Percentiles rank a stretch among this genome's conserved stretches.
Conservation (phyloP, 2,329 filamentous ascomycete species). For the Samsoniella hepiali region DNA sequence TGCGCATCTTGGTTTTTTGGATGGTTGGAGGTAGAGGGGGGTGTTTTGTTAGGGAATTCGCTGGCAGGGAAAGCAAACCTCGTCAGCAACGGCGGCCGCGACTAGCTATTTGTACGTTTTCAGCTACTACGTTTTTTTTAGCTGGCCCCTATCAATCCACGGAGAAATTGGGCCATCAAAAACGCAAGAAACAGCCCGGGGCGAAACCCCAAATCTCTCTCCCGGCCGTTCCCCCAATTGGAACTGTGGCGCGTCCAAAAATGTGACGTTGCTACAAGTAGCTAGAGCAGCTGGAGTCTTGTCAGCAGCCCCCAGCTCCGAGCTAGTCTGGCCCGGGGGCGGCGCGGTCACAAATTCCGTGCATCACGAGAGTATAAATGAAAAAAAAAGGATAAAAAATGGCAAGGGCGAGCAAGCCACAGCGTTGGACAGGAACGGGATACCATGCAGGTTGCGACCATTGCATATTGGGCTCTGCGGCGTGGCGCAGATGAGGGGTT, state of each 20-base stretch:
- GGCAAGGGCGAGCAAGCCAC: slow-evolving; percentile 1
- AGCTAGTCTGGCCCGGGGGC: neutral
- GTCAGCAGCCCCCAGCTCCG: neutral
- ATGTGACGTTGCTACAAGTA: slow-evolving; percentile 13
- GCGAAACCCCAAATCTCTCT: neutral
- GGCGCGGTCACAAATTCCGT: neutral
- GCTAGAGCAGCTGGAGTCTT: neutral
- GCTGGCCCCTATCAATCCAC: neutral
- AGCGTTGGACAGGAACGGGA: neutral
- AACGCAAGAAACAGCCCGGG: neutral
- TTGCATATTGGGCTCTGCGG: no score
- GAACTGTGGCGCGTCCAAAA: neutral
- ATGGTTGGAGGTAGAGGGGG: neutral
- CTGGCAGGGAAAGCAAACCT: neutral
- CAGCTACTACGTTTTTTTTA: neutral
- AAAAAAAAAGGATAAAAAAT: neutral
- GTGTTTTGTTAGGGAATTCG: neutral
- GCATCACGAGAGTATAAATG: neutral
- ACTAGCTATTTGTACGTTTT: neutral
- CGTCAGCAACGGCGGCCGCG: neutral
- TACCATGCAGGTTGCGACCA: neutral
- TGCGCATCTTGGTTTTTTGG: slow-evolving; percentile 4
- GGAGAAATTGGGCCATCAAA: neutral
- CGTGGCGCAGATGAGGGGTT: no score
- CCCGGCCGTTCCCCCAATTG: neutral